Evolutionary conservation across 331 rosid genomes (phyloP), one percentile per base, ranked within the genome.

Genomic region (Malus hybrid): DNA sequence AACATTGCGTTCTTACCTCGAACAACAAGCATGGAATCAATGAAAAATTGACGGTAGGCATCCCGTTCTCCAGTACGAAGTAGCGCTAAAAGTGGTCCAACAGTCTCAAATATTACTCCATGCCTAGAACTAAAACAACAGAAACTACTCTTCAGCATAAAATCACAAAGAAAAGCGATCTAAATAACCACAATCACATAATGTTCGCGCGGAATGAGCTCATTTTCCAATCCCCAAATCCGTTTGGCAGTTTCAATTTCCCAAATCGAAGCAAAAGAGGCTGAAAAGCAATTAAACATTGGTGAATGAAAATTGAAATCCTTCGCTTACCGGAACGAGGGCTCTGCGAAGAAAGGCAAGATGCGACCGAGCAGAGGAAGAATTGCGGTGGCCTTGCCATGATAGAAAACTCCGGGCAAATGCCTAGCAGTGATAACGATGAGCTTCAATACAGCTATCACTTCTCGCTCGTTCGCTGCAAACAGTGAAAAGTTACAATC

Each of bases 381-480:
- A 69, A 90, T 19, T 5, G 92, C 85, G 67, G 82, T 46, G 62
- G 97, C 77, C 76, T 80, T 76, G 64, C 96, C 96, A 67, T 86
- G 91, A 85, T 71, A 88, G 77, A 90, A 94, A 4, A 90, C 99
- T 11, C 92, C 96, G 18, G 96, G 96, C 78, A 90, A 90, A 64
- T 90, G 83, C 74, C 78, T 82, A 3, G 92, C 90, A 5, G 84
- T 79, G 78, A 83, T 88, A 59, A 95, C 85, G 65, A 92, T 81
- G 15, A 94, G 96, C 86, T 86, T 94, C 56, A 92, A 77, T 0
- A 90, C 89, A 3, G 99, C 96, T 27, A 80, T 82, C 2, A 85
- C 96, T 79, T 92, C 96, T 79, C 91, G 77, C 85, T 90, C 91
- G 5, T 81, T 86, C 7, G 87, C 97, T 92, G 90, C 71, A 20